These are phyloP conservation scores for Aureobasidium sp. DNA, from an alignment of 2,329 filamentous ascomycete genomes.

Conservation along the genomic window DNA sequence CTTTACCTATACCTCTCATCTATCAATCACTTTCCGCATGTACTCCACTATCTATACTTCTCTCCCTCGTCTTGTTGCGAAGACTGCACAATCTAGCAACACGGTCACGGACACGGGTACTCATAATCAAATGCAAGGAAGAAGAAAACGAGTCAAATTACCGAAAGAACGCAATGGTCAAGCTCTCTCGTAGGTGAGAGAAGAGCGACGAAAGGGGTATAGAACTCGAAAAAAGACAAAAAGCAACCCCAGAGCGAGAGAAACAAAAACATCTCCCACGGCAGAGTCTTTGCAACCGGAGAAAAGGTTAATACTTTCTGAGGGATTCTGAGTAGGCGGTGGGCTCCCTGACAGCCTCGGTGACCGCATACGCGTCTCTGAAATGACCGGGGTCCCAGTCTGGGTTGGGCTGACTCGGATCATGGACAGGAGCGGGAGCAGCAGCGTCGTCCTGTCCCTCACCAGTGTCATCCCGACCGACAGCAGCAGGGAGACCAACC, in stretches of 20 bases:
- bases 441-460: too few relatives aligned
- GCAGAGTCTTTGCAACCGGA: too few relatives aligned
- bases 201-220: neutral
- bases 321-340: too few relatives aligned
- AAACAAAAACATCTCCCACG: neutral
- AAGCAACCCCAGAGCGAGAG: neutral
- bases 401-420: too few relatives aligned
- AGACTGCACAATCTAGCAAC: neutral
- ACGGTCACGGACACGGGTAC: neutral
- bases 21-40: neutral
- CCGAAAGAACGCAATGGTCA: neutral
- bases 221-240: neutral
- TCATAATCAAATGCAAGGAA: neutral
- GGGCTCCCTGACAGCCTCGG: too few relatives aligned
- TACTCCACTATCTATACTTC: neutral
- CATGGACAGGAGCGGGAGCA: too few relatives aligned
- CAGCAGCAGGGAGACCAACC: neutral
- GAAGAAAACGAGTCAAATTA: neutral
- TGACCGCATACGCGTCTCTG: too few relatives aligned
- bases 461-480: too few relatives aligned
- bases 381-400: too few relatives aligned
- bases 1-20: too few relatives aligned
- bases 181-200: neutral
- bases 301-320: too few relatives aligned
- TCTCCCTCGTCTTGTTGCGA: neutral